Conservation (phyloP, 169 alveolate species). For the Eimeria acervulina region DNA sequence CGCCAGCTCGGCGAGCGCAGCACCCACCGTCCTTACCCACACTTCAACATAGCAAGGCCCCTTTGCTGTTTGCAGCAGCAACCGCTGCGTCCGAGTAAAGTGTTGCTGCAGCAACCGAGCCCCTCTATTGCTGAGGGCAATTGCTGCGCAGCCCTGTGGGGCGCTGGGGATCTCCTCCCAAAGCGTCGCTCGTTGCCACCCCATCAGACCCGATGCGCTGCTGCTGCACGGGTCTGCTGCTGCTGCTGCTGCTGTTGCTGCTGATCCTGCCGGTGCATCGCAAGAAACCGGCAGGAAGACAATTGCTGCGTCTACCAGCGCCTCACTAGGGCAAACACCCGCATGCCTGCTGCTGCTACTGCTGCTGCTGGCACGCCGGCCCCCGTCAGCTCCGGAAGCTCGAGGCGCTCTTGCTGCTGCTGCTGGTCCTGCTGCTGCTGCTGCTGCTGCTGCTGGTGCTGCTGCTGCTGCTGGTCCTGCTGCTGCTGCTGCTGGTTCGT, state of each 20-base stretch:
- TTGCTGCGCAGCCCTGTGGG: background rate
- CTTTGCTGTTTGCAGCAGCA: conserved; percentile 29
- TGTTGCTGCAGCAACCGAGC: conserved; percentile 69
- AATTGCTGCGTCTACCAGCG: conserved; percentile 29
- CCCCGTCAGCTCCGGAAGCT: background rate
- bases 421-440: conserved; percentile 9
- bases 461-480: background rate
- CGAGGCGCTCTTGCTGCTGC: background rate
- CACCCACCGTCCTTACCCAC: conserved; percentile 45
- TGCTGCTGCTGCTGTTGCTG: conserved; percentile 12
- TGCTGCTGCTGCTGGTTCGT: conserved; percentile 24
- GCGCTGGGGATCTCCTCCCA: conserved; percentile 13
- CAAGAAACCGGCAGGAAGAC: conserved; percentile 37
- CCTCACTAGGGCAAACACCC: conserved; percentile 50
- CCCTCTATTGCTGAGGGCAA: background rate
- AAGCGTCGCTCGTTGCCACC: conserved; percentile 13
- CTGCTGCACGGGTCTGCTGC: conserved; percentile 7
- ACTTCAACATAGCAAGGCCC: conserved; percentile 62
- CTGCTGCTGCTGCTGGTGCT: conserved; percentile 31
- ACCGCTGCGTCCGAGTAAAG: conserved; percentile 15
- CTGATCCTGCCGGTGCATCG: background rate
- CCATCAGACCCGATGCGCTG: conserved; percentile 29
- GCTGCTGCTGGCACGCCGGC: conserved; percentile 61
- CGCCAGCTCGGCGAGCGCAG: conserved; percentile 43
- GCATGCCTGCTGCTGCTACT: conserved; percentile 38